These are phyloP conservation scores for Flaveria ramosissima DNA, from an alignment of 129 eudicot species.

Conservation along the genomic window DNA sequence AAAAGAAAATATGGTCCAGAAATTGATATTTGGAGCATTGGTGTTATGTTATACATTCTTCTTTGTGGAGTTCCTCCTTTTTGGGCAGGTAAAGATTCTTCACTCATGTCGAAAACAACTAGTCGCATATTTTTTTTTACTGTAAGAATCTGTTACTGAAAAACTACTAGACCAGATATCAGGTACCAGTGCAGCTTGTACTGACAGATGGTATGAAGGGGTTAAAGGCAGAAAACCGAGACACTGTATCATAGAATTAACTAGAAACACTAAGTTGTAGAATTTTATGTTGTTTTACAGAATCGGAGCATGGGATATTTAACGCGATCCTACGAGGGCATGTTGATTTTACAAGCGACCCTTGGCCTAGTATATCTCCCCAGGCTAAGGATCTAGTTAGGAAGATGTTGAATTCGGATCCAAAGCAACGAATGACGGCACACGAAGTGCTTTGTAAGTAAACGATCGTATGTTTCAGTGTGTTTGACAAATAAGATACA, in stretches of 20 bases:
- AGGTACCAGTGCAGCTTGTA: too few relatives aligned
- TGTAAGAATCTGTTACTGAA: too few relatives aligned
- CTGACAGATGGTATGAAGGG: neutral
- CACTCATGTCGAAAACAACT: neutral
- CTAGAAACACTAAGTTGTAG: neutral
- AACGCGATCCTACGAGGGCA: slow-evolving; percentile 70
- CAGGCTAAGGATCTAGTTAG: slow-evolving; percentile 74
- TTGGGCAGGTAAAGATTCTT: slow-evolving; percentile 71
- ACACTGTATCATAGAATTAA: too few relatives aligned
- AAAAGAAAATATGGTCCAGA: slow-evolving; percentile 93
- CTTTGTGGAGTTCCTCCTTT: slow-evolving; percentile 88
- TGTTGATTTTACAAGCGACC: slow-evolving; percentile 66
- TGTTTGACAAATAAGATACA: neutral
- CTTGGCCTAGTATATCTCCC: slow-evolving; percentile 72
- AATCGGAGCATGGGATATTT: slow-evolving; percentile 78
- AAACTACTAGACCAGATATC: too few relatives aligned
- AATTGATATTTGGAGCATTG: slow-evolving; percentile 89
- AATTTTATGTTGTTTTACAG: slow-evolving; percentile 35
- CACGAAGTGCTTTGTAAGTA: slow-evolving; percentile 73
- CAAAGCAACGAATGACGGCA: slow-evolving; percentile 77
- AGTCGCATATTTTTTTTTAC: too few relatives aligned
- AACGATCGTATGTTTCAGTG: neutral
- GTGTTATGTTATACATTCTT: slow-evolving; percentile 85
- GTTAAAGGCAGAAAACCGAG: neutral
- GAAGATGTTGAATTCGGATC: slow-evolving; percentile 72